A percentile compares a stretch with the other conserved stretches of the same genome.
Evolutionary conservation across 2,329 filamentous ascomycete genomes (phyloP).

Genomic region (Aspergillus oerlinghausenensis): DNA sequence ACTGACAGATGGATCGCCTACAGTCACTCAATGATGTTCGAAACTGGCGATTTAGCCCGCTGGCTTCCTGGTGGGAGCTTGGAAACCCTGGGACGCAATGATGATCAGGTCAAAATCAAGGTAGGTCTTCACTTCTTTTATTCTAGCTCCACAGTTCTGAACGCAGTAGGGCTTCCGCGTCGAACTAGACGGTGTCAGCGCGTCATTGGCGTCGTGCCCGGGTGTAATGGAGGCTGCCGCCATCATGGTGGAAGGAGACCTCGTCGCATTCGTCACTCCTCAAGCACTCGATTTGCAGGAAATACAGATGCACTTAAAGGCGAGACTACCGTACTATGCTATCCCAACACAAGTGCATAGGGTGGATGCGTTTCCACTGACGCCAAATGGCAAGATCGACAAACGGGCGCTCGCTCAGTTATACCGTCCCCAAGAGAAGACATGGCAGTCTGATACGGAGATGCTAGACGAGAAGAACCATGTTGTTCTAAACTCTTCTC

Average conservation of each 20-base stretch:
- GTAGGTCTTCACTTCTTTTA: neutral
- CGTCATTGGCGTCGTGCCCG: constrained; percentile 3
- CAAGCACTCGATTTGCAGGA: neutral
- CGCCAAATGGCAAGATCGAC: constrained; percentile 7
- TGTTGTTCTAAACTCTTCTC: neutral
- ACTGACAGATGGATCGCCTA: neutral
- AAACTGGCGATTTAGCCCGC: constrained; percentile 7
- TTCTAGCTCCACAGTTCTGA: neutral
- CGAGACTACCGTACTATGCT: constrained; percentile 5
- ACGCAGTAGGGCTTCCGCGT: constrained; percentile 6
- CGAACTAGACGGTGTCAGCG: constrained; percentile 8
- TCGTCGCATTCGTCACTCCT: constrained; percentile 3
- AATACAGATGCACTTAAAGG: neutral
- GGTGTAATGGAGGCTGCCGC: constrained; percentile 1
- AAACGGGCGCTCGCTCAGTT: constrained; percentile 1
- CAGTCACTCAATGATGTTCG: constrained; percentile 7
- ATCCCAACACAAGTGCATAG: constrained; percentile 3
- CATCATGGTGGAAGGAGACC: constrained; percentile 4
- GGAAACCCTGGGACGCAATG: constrained; percentile 5
- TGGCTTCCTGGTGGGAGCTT: constrained; percentile 7
- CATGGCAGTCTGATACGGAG: neutral
- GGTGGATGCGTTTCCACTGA: constrained; percentile 3
- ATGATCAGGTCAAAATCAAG: constrained; percentile 8
- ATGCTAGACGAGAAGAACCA: neutral
- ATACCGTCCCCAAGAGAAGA: neutral